Percentiles rank a stretch among this genome's conserved stretches.
These are phyloP conservation scores for Suhomyces wounanorum DNA, from an alignment of 1,139 yeast genomes.

Conservation along the genomic window DNA sequence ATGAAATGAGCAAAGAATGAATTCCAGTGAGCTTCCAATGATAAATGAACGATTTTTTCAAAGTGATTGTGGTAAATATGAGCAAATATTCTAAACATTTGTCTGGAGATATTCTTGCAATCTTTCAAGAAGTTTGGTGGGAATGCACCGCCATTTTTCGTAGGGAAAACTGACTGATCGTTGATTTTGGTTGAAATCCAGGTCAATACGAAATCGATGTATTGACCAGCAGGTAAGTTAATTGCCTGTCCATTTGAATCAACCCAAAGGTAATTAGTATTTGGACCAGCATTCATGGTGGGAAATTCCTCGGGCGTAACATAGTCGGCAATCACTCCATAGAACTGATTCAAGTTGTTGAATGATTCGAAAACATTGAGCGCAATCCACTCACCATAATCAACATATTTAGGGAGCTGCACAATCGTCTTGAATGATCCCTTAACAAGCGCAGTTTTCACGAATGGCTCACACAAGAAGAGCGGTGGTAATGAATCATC, in stretches of 20 bases:
- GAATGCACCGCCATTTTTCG: slow-evolving; percentile 89
- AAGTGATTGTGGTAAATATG: slow-evolving; percentile 93
- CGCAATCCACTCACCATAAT: slow-evolving; percentile 93
- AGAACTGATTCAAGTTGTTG: slow-evolving; percentile 82
- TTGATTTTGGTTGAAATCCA: slow-evolving; percentile 89
- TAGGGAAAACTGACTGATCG: slow-evolving; percentile 89
- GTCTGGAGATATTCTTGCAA: slow-evolving; percentile 82
- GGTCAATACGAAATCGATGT: slow-evolving; percentile 86
- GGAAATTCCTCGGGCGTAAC: slow-evolving; percentile 89
- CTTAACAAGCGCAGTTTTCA: slow-evolving; percentile 89
- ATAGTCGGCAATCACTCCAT: slow-evolving; percentile 84
- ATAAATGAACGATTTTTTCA: slow-evolving; percentile 84
- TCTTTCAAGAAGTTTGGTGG: slow-evolving; percentile 84
- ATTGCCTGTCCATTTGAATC: slow-evolving; percentile 77
- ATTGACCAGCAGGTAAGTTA: slow-evolving; percentile 88
- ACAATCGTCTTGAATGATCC: slow-evolving; percentile 98
- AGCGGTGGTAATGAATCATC: slow-evolving; percentile 37
- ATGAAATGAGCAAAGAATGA: slow-evolving; percentile 96
- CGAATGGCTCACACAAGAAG: slow-evolving; percentile 90
- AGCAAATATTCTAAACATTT: slow-evolving; percentile 96
- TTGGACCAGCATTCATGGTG: slow-evolving; percentile 95
- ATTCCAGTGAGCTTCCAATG: slow-evolving; percentile 97
- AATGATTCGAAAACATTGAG: slow-evolving; percentile 87
- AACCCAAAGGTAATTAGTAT: slow-evolving; percentile 88
- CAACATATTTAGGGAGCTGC: slow-evolving; percentile 92